Percentiles rank a stretch among this genome's conserved stretches.
Evolutionary conservation across 2,329 filamentous ascomycete genomes (phyloP).

Genomic region (Aspergillus viridinutans): DNA sequence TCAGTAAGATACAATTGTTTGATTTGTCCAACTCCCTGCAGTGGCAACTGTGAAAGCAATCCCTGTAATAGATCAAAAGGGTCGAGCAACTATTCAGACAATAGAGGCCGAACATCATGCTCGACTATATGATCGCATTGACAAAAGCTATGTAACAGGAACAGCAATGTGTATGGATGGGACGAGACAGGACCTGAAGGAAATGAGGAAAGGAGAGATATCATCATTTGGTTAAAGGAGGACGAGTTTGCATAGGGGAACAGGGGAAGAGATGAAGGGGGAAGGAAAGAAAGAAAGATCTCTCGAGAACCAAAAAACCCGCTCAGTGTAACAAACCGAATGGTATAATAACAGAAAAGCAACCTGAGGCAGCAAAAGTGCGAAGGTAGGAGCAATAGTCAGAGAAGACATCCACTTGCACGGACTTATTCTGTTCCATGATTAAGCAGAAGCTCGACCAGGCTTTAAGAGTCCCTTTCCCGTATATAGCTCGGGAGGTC

Average conservation of each 20-base stretch:
- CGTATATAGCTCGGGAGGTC: not conserved
- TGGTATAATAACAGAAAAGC: slow-evolving; percentile 7
- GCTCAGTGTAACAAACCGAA: slow-evolving; percentile 13
- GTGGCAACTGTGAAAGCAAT: not conserved
- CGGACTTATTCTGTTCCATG: not conserved
- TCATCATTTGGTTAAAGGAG: not conserved
- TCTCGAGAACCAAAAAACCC: not conserved
- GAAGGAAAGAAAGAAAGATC: not conserved
- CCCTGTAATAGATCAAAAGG: not conserved
- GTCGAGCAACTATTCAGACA: slow-evolving; percentile 1
- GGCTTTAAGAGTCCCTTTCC: not conserved
- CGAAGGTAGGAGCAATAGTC: not conserved
- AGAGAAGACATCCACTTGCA: not conserved
- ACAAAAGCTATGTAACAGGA: slow-evolving; percentile 11
- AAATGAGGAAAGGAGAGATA: not conserved
- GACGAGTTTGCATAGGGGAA: slow-evolving; percentile 4
- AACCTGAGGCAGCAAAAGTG: slow-evolving; percentile 1
- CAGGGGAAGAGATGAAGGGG: not conserved
- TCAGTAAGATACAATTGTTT: not conserved
- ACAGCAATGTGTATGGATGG: slow-evolving; percentile 5
- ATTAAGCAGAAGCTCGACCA: not conserved
- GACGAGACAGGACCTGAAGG: not conserved
- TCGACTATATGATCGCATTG: slow-evolving; percentile 1
- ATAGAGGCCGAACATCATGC: not conserved
- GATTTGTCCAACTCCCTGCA: not conserved